These are phyloP conservation scores for Powellomyces hirtus DNA, from an alignment of 192 early-diverging fungal species.

Conservation along the genomic window DNA sequence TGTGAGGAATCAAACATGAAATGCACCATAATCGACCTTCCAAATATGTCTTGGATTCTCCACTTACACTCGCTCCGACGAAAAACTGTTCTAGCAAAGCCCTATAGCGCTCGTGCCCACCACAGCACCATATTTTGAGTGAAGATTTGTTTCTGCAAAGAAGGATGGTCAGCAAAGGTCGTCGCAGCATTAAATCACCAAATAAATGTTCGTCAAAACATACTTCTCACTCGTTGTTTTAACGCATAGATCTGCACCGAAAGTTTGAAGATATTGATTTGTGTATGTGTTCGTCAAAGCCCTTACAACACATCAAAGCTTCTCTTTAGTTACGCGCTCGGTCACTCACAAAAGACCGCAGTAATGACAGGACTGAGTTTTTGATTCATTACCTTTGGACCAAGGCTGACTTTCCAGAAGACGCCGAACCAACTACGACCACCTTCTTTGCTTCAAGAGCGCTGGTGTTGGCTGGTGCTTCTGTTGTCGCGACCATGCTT, in stretches of 20 bases:
- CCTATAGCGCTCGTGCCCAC: slow-evolving; percentile 58
- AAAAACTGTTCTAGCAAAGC: slow-evolving; percentile 55
- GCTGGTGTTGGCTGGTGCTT: no score
- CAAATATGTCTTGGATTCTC: no score
- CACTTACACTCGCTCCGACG: slow-evolving; percentile 35
- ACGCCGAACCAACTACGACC: slow-evolving; percentile 44
- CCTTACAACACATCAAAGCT: slow-evolving; percentile 10
- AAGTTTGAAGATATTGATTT: slow-evolving; percentile 51
- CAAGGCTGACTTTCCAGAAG: slow-evolving; percentile 45
- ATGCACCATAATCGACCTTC: no score
- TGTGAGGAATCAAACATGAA: not conserved
- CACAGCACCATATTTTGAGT: slow-evolving; percentile 51
- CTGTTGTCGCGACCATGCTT: no score
- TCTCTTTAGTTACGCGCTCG: not conserved
- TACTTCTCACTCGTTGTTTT: slow-evolving; percentile 45
- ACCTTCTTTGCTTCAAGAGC: slow-evolving; percentile 51
- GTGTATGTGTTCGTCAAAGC: slow-evolving; percentile 44
- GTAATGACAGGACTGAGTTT: no score
- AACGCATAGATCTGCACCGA: slow-evolving; percentile 52
- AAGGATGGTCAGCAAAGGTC: not conserved
- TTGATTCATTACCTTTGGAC: slow-evolving; percentile 44
- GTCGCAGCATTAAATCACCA: not conserved
- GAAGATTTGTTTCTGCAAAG: slow-evolving; percentile 40
- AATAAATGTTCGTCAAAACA: not conserved
- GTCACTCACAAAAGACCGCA: no score